A percentile compares a stretch with the other conserved stretches of the same genome.
These are phyloP conservation scores for Hydnomerulius pinastri DNA, from an alignment of 768 basidiomycete genomes.

Conservation along the genomic window DNA sequence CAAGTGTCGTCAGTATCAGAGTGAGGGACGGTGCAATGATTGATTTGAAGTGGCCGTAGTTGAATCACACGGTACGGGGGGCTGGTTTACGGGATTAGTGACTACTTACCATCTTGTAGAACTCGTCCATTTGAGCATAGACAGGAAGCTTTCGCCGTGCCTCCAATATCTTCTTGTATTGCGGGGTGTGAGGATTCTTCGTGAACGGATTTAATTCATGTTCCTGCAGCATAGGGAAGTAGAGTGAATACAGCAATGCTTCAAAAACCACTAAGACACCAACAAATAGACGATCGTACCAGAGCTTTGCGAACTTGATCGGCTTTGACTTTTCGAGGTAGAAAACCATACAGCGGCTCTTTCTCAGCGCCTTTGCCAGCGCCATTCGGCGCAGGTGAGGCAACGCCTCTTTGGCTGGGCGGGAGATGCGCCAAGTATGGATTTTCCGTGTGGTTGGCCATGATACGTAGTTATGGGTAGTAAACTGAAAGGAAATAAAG, in stretches of 20 bases:
- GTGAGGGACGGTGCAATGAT: background rate
- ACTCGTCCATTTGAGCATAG: conserved; percentile 89
- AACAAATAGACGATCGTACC: conserved; percentile 44
- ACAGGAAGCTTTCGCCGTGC: conserved; percentile 89
- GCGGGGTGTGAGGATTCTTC: conserved; percentile 67
- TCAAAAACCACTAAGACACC: background rate
- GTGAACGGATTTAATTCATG: conserved; percentile 89
- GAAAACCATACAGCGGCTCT: conserved; percentile 72
- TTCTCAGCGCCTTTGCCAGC: conserved; percentile 28
- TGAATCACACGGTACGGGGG: background rate
- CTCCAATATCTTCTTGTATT: conserved; percentile 87
- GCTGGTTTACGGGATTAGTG: background rate
- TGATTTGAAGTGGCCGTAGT: background rate
- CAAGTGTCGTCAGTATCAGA: background rate
- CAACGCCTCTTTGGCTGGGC: conserved; percentile 32
- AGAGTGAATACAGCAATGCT: background rate
- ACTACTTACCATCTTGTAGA: conserved; percentile 78
- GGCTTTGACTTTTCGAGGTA: conserved; percentile 68
- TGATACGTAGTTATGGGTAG: background rate
- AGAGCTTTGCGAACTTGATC: conserved; percentile 68
- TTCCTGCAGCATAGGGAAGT: conserved; percentile 46
- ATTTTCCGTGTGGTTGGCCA: conserved; percentile 43
- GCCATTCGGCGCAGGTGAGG: background rate
- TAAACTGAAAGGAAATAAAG: background rate
- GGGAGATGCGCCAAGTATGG: conserved; percentile 54